A percentile compares a stretch with the other conserved stretches of the same genome.
Evolutionary conservation across 2,329 filamentous ascomycete species (phyloP).

Genomic region (Exophiala calicioides): DNA sequence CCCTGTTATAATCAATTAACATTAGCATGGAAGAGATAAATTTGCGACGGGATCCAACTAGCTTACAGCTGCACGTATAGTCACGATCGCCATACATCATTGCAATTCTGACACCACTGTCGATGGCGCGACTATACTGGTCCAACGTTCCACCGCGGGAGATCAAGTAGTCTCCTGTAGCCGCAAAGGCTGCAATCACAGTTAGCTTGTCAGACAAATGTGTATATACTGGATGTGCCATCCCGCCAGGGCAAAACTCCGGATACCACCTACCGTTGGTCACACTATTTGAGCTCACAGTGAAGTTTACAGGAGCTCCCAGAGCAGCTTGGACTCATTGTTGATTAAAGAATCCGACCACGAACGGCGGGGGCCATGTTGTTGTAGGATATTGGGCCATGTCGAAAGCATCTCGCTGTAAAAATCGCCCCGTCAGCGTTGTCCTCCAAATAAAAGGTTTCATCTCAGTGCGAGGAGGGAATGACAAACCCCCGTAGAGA

Average conservation of each 20-base stretch:
- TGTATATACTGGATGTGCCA: too few species aligned
- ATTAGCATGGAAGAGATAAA: too few species aligned
- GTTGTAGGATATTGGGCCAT: conserved; percentile 48
- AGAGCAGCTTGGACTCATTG: conserved; percentile 53
- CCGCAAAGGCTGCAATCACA: conserved; percentile 53
- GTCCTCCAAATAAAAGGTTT: too few species aligned
- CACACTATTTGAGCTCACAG: conserved; percentile 47
- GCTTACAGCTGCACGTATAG: conserved; percentile 55
- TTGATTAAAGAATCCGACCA: conserved; percentile 54
- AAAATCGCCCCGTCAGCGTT: too few species aligned
- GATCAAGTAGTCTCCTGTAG: conserved; percentile 36
- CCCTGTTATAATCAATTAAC: too few species aligned
- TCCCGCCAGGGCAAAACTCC: too few species aligned
- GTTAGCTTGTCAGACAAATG: too few species aligned
- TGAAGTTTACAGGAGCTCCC: conserved; percentile 58
- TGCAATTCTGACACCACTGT: conserved; percentile 58
- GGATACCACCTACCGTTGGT: too few species aligned
- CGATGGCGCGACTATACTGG: conserved; percentile 56
- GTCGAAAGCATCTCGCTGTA: conserved; percentile 51
- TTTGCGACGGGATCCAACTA: too few species aligned
- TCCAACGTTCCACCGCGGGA: conserved; percentile 42
- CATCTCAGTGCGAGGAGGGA: too few species aligned
- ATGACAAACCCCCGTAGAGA: too few species aligned
- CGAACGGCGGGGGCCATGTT: conserved; percentile 50
- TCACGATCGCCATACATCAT: conserved; percentile 62